phyloP scores from a whole-genome alignment of 345 rosid genomes.

The Trapa bicornis region DNA sequence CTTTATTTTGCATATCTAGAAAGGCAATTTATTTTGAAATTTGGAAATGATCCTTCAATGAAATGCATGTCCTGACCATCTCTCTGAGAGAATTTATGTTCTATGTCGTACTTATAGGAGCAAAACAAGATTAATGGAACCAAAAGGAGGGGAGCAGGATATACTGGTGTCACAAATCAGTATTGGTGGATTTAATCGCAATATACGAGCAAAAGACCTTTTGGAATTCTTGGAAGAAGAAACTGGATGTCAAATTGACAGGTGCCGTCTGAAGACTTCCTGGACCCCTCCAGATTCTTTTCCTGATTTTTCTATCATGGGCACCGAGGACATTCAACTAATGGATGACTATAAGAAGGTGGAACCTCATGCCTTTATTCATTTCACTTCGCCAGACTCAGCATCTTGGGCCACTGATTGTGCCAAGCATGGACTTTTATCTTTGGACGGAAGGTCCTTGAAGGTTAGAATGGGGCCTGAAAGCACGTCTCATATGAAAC shows the following conservation, averaged over 20 bases:
- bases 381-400: slow-evolving; percentile 48
- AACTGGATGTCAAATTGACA: slow-evolving; percentile 47
- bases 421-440: slow-evolving; percentile 36
- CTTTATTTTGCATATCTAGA: not conserved
- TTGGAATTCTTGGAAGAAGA: slow-evolving; percentile 38
- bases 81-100: not conserved
- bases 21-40: not conserved
- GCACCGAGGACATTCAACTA: slow-evolving; percentile 16
- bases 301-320: slow-evolving; percentile 39
- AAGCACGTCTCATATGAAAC: slow-evolving; percentile 48
- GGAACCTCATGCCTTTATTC: slow-evolving; percentile 81
- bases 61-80: not conserved
- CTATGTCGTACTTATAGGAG: not conserved
- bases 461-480: slow-evolving; percentile 66
- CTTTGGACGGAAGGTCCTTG: slow-evolving; percentile 30
- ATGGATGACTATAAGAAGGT: slow-evolving; percentile 39
- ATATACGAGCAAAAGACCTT: slow-evolving; percentile 49
- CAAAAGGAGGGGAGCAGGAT: slow-evolving; percentile 23
- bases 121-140: slow-evolving; percentile 17
- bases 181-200: slow-evolving; percentile 57
- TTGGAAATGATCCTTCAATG: not conserved
- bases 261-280: slow-evolving; percentile 75
- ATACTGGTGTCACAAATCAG: slow-evolving; percentile 59
- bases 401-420: slow-evolving; percentile 32
- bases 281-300: slow-evolving; percentile 78